These are phyloP conservation scores for Cladophialophora yegresii DNA, from an alignment of 2,329 filamentous ascomycete species.

Conservation along the genomic window DNA sequence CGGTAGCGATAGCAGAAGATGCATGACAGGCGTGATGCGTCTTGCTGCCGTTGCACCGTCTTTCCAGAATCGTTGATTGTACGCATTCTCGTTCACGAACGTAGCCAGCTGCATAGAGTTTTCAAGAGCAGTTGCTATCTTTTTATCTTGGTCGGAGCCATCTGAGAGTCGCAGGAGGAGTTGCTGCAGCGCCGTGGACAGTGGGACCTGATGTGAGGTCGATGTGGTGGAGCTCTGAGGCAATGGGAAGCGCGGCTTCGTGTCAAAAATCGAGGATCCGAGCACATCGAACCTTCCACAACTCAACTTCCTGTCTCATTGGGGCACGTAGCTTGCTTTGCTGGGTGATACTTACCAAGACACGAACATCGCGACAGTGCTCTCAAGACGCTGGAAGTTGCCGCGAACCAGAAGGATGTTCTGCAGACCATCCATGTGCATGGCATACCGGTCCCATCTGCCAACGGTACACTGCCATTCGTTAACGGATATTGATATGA, in stretches of 20 bases:
- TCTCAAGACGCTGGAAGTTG: slow-evolving; percentile 26
- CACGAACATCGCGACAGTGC: slow-evolving; percentile 8
- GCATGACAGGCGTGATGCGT: slow-evolving; percentile 14
- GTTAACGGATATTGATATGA: neutral
- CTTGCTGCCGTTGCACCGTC: slow-evolving; percentile 7
- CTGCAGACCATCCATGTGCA: slow-evolving; percentile 35
- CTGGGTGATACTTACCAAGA: slow-evolving; percentile 9
- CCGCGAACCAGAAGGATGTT: slow-evolving; percentile 32
- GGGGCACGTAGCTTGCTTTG: neutral
- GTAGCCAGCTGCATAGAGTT: neutral
- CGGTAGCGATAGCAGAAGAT: slow-evolving; percentile 20
- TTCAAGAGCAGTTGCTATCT: slow-evolving; percentile 1
- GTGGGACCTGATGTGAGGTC: neutral
- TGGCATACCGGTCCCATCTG: slow-evolving; percentile 32
- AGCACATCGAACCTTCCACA: slow-evolving; percentile 17
- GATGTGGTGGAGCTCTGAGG: neutral
- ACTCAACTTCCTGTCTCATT: neutral
- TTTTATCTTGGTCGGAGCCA: neutral
- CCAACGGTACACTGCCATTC: slow-evolving; percentile 32
- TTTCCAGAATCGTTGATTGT: slow-evolving; percentile 13
- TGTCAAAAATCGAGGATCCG: slow-evolving; percentile 13
- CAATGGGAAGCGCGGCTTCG: slow-evolving; percentile 9
- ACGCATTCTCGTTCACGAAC: slow-evolving; percentile 9
- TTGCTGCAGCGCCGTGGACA: neutral
- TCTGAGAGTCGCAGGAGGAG: slow-evolving; percentile 1